A percentile compares a stretch with the other conserved stretches of the same genome.
These are phyloP conservation scores for Aphanocladium album DNA, from an alignment of 2,329 filamentous ascomycete genomes.

Conservation along the genomic window DNA sequence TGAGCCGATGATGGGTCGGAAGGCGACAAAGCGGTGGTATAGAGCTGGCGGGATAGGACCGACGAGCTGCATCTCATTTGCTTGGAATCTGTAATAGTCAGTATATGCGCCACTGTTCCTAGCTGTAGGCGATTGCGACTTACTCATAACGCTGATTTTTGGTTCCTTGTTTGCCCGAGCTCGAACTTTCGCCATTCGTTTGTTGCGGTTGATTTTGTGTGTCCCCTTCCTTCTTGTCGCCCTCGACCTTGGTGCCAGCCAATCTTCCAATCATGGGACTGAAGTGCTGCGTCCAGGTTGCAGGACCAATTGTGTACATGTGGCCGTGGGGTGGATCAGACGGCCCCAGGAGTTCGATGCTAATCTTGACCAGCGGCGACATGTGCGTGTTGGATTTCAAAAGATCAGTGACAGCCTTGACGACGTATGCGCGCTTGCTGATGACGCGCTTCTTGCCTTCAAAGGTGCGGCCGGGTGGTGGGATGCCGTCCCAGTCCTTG, in stretches of 20 bases:
- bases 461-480: slow-evolving; percentile 53
- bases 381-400: slow-evolving; percentile 59
- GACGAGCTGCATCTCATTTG: slow-evolving; percentile 80
- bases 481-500: slow-evolving; percentile 64
- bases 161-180: slow-evolving; percentile 34
- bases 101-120: too few species aligned
- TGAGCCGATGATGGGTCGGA: slow-evolving; percentile 79
- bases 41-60: slow-evolving; percentile 76
- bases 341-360: slow-evolving; percentile 70
- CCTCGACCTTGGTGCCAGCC: slow-evolving; percentile 60
- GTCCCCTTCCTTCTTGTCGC: slow-evolving; percentile 48
- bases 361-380: slow-evolving; percentile 65
- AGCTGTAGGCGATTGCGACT: too few species aligned
- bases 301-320: slow-evolving; percentile 74
- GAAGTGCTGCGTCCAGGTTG: slow-evolving; percentile 75
- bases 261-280: slow-evolving; percentile 84
- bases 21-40: slow-evolving; percentile 91
- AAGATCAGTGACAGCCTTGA: slow-evolving; percentile 63
- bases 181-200: slow-evolving; percentile 35
- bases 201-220: slow-evolving; percentile 18
- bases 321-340: slow-evolving; percentile 64
- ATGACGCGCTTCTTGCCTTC: slow-evolving; percentile 77
- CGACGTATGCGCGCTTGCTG: slow-evolving; percentile 78
- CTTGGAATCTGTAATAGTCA: slow-evolving; percentile 67
- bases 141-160: slow-evolving; percentile 66